Conservation (phyloP, 75 land plant species). For the Sequoiadendron giganteum region DNA sequence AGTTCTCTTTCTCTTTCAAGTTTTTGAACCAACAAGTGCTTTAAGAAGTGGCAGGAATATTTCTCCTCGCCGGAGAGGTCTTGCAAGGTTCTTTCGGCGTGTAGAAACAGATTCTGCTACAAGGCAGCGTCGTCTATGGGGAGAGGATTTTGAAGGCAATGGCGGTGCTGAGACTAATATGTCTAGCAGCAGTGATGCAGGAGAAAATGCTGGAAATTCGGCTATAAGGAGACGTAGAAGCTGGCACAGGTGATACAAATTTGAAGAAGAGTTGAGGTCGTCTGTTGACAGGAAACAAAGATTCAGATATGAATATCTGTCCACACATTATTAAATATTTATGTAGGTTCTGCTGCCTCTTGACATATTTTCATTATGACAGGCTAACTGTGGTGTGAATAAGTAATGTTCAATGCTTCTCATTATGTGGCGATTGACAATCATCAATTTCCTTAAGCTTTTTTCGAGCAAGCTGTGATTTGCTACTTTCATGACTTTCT, state of each 20-base stretch:
- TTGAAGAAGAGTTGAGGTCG: background rate
- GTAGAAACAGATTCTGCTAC: background rate
- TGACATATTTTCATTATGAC: background rate
- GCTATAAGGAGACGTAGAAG: slow-evolving; percentile 28
- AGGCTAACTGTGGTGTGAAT: background rate
- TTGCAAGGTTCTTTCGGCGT: slow-evolving; percentile 12
- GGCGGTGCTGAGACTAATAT: slow-evolving; percentile 15
- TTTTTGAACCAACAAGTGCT: slow-evolving; percentile 36
- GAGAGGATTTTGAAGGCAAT: slow-evolving; percentile 24
- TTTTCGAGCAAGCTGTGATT: background rate
- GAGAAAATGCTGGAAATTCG: slow-evolving; percentile 19
- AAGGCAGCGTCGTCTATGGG: slow-evolving; percentile 25
- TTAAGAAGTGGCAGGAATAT: slow-evolving; percentile 20
- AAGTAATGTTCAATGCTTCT: background rate
- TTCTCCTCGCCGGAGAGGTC: slow-evolving; percentile 11
- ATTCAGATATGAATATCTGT: background rate
- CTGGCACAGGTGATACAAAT: slow-evolving; percentile 12
- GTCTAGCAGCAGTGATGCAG: slow-evolving; percentile 19
- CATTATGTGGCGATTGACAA: background rate
- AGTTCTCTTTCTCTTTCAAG: slow-evolving; percentile 40
- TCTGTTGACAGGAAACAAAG: background rate
- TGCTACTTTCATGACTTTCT: background rate
- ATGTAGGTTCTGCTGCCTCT: background rate
- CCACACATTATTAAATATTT: background rate
- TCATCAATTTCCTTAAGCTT: background rate